Evolutionary conservation across 2,329 filamentous ascomycete genomes (phyloP), one percentile per base, ranked within the genome.

Genomic region (Lachnellula subtilissima): DNA sequence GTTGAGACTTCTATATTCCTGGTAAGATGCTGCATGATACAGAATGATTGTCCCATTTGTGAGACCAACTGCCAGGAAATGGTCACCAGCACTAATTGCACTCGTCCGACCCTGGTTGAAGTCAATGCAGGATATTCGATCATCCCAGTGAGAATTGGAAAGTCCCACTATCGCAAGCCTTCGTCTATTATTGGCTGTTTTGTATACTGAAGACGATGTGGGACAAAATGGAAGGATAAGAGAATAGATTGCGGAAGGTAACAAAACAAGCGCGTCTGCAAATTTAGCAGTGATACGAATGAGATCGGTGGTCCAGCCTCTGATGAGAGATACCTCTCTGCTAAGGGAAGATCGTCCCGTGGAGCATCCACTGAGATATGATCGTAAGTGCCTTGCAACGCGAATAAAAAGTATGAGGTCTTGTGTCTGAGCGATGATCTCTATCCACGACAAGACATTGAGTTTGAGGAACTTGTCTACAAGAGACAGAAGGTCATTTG

Each of bases 191-290:
- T 48, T 54, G 4, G 51, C 59, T n/a, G 61, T 58, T 50, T 58
- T 64, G 19, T 54, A 50, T 11, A 61, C 51, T 1, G 58, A 54
- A 28, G 55, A 63, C 4, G 57, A 55, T 2, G 58, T 49, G 14
- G 72, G 72, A 53, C 71, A 73, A 49, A 74, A 64, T 2, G 71
- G 69, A 2, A 68, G 71, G n/a, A 73, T 67, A 1, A 72, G 61
- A 39, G 60, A 66, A 55, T 70, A 69, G n/a, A 74, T 72, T 2
- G 71, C 66, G 2, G 60, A 54, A n/a, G 72, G 71, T 4, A 60
- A 65, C 8, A 50, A 40, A 6, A 61, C 17, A 1, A 74, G 56
- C 6, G 63, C 61, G 15, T 57, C 55, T 8, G 63, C 67, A 61
- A 74, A 74, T 39, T 70, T 68, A 2, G 65, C 67, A 0, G 64